These are phyloP conservation scores for Beauveria rudraprayagi DNA, from an alignment of 2,329 filamentous ascomycete genomes.

Conservation along the genomic window DNA sequence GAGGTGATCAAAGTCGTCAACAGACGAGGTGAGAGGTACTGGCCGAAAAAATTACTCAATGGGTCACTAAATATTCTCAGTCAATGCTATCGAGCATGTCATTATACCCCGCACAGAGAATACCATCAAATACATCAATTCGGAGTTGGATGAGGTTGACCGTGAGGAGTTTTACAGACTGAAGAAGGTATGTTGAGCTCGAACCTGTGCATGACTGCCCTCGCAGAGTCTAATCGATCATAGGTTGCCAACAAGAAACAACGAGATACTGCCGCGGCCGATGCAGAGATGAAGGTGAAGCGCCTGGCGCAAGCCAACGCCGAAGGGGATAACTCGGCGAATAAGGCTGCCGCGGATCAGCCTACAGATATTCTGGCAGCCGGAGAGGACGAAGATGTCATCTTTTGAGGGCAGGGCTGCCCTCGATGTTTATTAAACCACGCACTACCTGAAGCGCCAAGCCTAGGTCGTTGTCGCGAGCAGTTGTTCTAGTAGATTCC, in stretches of 20 bases:
- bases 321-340: slow-evolving; percentile 23
- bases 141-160: slow-evolving; percentile 93
- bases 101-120: slow-evolving; percentile 98
- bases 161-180: slow-evolving; percentile 96
- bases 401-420: slow-evolving; percentile 50
- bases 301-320: slow-evolving; percentile 42
- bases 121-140: slow-evolving; percentile 99
- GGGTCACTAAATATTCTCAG: slow-evolving; percentile 32
- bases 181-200: slow-evolving; percentile 57
- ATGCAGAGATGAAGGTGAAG: slow-evolving; percentile 69
- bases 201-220: background rate
- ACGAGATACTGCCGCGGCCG: slow-evolving; percentile 61
- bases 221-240: background rate
- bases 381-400: slow-evolving; percentile 75
- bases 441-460: background rate
- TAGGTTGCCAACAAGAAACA: slow-evolving; percentile 75
- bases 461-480: background rate
- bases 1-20: slow-evolving; percentile 99
- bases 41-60: too few relatives aligned
- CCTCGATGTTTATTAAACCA: slow-evolving; percentile 3
- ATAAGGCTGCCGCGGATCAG: slow-evolving; percentile 30
- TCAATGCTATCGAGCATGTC: slow-evolving; percentile 93
- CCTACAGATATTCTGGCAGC: slow-evolving; percentile 63
- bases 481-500: slow-evolving; percentile 5
- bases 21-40: slow-evolving; percentile 60